Conservation (phyloP, 345 rosid genomes). For the Rhodomyrtus tomentosa region DNA sequence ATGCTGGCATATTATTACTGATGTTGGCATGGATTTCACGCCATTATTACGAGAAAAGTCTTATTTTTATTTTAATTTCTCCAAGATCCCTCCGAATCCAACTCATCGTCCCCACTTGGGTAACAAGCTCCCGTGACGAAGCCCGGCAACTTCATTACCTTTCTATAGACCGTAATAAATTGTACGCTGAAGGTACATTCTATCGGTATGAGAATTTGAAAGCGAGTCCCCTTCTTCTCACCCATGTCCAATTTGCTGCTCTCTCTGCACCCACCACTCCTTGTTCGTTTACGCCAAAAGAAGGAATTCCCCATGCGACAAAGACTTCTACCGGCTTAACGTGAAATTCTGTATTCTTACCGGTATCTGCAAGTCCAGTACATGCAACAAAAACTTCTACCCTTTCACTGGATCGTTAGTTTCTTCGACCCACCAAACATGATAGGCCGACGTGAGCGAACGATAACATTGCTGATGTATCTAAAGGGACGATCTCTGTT, state of each 20-base stretch:
- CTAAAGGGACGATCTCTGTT: conserved; percentile 31
- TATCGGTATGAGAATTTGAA: neutral
- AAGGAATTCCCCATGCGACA: neutral
- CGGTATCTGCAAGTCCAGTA: neutral
- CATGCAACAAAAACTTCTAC: neutral
- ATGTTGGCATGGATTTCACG: too few species aligned
- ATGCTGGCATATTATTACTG: too few species aligned
- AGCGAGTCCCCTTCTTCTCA: neutral
- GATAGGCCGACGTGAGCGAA: too few species aligned
- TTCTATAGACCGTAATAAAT: neutral
- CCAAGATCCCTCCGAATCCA: neutral
- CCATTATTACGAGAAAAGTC: too few species aligned
- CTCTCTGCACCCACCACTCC: neutral
- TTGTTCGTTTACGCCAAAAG: neutral
- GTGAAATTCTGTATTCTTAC: neutral
- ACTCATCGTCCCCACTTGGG: neutral
- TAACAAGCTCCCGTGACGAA: neutral
- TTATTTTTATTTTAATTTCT: neutral
- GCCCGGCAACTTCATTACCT: neutral
- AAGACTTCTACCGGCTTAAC: neutral
- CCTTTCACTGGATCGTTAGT: neutral
- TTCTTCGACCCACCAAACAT: neutral
- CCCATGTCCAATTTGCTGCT: neutral
- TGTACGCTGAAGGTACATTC: neutral
- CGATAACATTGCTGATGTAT: conserved; percentile 62